phyloP scores from a whole-genome alignment of 1,284 basidiomycete species.

The Cutaneotrichosporon dermatis region DNA sequence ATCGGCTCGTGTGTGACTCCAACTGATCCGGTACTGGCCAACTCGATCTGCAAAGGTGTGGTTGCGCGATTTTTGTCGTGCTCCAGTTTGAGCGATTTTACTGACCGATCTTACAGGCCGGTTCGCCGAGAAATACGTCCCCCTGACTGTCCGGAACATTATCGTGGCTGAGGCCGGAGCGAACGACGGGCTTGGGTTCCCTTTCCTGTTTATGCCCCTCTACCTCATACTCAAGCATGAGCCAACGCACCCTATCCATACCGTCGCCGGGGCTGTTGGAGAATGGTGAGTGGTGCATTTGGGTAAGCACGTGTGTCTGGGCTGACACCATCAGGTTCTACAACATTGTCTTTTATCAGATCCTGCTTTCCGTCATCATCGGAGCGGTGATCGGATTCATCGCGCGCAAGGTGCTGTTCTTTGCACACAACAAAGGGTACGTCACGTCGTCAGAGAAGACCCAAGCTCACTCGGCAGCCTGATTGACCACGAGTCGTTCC shows the following conservation, averaged over 20 bases:
- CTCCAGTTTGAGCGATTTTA: neutral
- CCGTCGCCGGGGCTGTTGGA: conserved; percentile 59
- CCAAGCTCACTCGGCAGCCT: conserved; percentile 16
- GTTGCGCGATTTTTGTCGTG: neutral
- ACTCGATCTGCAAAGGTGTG: conserved; percentile 51
- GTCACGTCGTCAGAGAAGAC: conserved; percentile 47
- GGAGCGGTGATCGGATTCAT: conserved; percentile 71
- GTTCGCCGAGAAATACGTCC: conserved; percentile 45
- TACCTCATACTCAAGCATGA: conserved; percentile 70
- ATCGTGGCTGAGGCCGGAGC: conserved; percentile 47
- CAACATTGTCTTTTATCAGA: conserved; percentile 45
- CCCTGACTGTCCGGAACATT: conserved; percentile 44
- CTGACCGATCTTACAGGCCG: conserved; percentile 25
- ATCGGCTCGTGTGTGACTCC: conserved; percentile 92
- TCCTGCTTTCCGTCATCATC: conserved; percentile 69
- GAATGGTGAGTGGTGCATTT: conserved; percentile 54
- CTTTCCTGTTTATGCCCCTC: conserved; percentile 85
- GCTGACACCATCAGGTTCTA: conserved; percentile 34
- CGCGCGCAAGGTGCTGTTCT: conserved; percentile 37
- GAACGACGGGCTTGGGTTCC: conserved; percentile 82
- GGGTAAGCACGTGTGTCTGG: too few relatives aligned
- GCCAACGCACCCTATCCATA: conserved; percentile 37
- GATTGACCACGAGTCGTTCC: conserved; percentile 49
- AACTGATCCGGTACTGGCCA: conserved; percentile 89
- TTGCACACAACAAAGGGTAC: conserved; percentile 33